Conservation (phyloP, 2,329 filamentous ascomycete genomes). For the Phaeosphaeriaceae sp. region DNA sequence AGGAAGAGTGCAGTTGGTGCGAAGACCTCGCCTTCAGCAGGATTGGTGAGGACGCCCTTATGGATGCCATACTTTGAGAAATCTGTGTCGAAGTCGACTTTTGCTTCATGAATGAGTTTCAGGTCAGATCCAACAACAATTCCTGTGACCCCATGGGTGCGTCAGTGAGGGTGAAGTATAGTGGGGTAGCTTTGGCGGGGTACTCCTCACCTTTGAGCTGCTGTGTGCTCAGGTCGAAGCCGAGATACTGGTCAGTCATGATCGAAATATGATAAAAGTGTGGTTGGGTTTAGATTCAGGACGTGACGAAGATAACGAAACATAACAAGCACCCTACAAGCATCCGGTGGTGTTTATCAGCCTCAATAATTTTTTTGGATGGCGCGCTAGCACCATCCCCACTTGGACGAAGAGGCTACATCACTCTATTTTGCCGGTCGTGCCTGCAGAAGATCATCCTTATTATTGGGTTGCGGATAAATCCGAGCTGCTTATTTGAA, state of each 20-base stretch:
- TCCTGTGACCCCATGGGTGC: slow-evolving; percentile 56
- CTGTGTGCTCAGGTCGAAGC: slow-evolving; percentile 95
- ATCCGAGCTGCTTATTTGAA: slow-evolving; percentile 12
- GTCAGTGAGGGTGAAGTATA: slow-evolving; percentile 22
- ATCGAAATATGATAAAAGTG: slow-evolving; percentile 13
- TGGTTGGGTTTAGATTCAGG: background rate
- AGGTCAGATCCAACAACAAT: slow-evolving; percentile 85
- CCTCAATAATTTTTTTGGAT: slow-evolving; percentile 15
- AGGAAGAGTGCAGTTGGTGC: slow-evolving; percentile 94
- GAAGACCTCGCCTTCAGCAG: slow-evolving; percentile 84
- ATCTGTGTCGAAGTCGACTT: slow-evolving; percentile 94
- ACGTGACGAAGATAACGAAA: background rate
- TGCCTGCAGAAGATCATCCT: slow-evolving; percentile 26
- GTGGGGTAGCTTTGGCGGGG: slow-evolving; percentile 40
- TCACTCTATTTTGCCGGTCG: slow-evolving; percentile 42
- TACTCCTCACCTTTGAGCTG: slow-evolving; percentile 79
- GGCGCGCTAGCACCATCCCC: slow-evolving; percentile 22
- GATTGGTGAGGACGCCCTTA: slow-evolving; percentile 87
- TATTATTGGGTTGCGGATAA: slow-evolving; percentile 36
- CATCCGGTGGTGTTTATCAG: slow-evolving; percentile 25
- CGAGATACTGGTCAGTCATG: slow-evolving; percentile 71
- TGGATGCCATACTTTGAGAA: slow-evolving; percentile 72
- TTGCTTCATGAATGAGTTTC: slow-evolving; percentile 80
- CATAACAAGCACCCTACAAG: slow-evolving; percentile 17
- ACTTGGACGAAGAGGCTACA: slow-evolving; percentile 25